A percentile compares a stretch with the other conserved stretches of the same genome.
Conservation (phyloP, 2,329 filamentous ascomycete genomes). For the Colletotrichum somersetense region DNA sequence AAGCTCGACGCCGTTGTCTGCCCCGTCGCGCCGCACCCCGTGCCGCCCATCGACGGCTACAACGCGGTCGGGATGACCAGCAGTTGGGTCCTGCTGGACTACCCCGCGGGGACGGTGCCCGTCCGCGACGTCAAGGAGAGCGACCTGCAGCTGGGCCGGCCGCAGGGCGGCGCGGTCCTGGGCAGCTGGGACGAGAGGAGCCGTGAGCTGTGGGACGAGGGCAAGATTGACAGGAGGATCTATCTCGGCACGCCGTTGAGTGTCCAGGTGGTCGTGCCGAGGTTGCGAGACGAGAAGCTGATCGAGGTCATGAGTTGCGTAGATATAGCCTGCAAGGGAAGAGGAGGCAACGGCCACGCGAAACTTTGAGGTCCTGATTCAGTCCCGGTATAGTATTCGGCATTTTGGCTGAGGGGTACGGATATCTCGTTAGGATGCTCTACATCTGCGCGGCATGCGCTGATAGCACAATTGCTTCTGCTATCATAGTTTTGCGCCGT, state of each 20-base stretch:
- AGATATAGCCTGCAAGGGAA: not conserved
- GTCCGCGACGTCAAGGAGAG: slow-evolving; percentile 21
- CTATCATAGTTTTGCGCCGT: not conserved
- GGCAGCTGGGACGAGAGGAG: slow-evolving; percentile 31
- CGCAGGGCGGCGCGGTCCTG: slow-evolving; percentile 12
- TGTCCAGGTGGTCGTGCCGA: slow-evolving; percentile 35
- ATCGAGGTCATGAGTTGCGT: slow-evolving; percentile 30
- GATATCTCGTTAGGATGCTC: not conserved
- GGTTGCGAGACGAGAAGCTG: slow-evolving; percentile 25
- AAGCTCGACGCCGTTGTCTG: slow-evolving; percentile 67
- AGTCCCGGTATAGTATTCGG: not conserved
- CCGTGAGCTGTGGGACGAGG: slow-evolving; percentile 34
- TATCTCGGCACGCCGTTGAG: slow-evolving; percentile 30
- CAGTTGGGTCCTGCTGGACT: slow-evolving; percentile 55
- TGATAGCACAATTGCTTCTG: not conserved
- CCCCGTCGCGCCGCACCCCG: slow-evolving; percentile 71
- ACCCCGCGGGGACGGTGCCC: slow-evolving; percentile 52
- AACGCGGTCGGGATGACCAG: slow-evolving; percentile 49
- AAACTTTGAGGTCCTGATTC: not conserved
- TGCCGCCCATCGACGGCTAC: slow-evolving; percentile 58
- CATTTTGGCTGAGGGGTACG: not conserved
- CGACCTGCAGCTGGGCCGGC: slow-evolving; percentile 25
- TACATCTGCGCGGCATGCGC: not conserved
- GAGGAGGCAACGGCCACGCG: not conserved
- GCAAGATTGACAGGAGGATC: slow-evolving; percentile 17